A percentile compares a stretch with the other conserved stretches of the same genome.
Evolutionary conservation across 306 rosid genomes (phyloP).

Genomic region (Rosa chinensis): DNA sequence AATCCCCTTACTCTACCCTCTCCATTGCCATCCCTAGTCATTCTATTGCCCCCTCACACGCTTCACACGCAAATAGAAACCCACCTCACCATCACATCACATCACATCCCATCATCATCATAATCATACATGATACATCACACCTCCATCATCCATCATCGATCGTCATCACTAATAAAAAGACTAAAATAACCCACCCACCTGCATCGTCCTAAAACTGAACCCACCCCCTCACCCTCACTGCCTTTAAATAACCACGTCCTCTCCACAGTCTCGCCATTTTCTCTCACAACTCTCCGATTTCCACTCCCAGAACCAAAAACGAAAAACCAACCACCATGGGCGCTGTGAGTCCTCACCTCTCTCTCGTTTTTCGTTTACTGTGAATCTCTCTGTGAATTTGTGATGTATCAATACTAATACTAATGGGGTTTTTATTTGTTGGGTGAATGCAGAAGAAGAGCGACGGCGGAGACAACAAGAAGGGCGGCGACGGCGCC

Average conservation of each 20-base stretch:
- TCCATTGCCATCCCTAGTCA: too few species aligned
- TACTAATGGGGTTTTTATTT: not conserved
- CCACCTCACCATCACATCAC: not conserved
- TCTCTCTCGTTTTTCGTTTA: not conserved
- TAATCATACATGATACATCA: not conserved
- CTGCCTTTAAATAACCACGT: slow-evolving; percentile 4
- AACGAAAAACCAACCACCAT: not conserved
- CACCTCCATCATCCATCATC: not conserved
- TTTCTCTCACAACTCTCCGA: not conserved
- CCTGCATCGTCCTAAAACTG: not conserved
- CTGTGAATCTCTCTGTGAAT: not conserved
- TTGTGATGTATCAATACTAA: not conserved
- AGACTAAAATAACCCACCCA: not conserved
- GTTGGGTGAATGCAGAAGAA: slow-evolving; percentile 30
- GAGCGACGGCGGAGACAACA: slow-evolving; percentile 33
- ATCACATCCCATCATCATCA: not conserved
- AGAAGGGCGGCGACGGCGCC: slow-evolving; percentile 28
- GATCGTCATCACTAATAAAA: not conserved
- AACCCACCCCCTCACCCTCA: not conserved
- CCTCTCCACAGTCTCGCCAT: not conserved
- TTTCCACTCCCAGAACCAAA: not conserved
- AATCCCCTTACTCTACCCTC: too few species aligned
- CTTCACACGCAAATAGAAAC: not conserved
- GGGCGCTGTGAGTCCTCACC: slow-evolving; percentile 21
- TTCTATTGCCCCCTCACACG: not conserved